Evolutionary conservation across 208 protist genomes (phyloP).

Genomic region (Herpetomonas tarakana): DNA sequence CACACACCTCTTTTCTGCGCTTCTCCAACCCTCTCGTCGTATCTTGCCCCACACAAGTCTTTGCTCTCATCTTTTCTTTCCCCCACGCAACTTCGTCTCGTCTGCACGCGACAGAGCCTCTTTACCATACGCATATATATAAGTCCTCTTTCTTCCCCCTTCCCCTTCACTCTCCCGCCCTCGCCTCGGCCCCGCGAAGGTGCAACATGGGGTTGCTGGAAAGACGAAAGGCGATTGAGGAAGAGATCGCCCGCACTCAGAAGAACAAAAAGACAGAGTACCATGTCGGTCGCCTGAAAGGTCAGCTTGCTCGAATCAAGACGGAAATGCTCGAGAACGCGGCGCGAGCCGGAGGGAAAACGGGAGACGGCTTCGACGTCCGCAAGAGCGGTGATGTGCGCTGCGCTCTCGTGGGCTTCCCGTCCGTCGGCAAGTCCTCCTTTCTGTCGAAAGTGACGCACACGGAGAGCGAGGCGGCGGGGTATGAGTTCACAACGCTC

Average conservation of each 20-base stretch:
- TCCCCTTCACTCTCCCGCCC: no score
- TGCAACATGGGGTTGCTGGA: constrained; percentile 97
- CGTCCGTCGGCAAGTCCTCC: constrained; percentile 98
- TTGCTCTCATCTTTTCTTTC: no score
- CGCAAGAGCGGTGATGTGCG: constrained; percentile 93
- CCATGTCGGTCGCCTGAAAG: constrained; percentile 96
- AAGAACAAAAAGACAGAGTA: constrained; percentile 99
- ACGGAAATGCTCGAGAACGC: constrained; percentile 93
- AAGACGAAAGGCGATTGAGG: constrained; percentile 97
- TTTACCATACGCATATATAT: no score
- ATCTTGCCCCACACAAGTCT: no score
- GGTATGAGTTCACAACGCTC: constrained; percentile 99
- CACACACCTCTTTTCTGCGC: no score
- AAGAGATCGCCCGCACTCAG: constrained; percentile 97
- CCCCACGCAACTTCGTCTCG: no score
- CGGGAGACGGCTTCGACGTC: constrained; percentile 95
- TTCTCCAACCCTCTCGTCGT: no score
- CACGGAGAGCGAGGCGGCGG: constrained; percentile 94
- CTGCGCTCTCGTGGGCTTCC: constrained; percentile 92
- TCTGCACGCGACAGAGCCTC: no score
- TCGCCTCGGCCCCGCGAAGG: no score
- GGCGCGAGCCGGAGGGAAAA: constrained; percentile 58
- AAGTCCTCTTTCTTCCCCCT: no score
- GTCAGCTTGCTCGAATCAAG: constrained; percentile 95
- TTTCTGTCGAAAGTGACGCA: constrained; percentile 97